phyloP scores from a whole-genome alignment of 805 yeast genomes.

The Scheffersomyces coipomensis region DNA sequence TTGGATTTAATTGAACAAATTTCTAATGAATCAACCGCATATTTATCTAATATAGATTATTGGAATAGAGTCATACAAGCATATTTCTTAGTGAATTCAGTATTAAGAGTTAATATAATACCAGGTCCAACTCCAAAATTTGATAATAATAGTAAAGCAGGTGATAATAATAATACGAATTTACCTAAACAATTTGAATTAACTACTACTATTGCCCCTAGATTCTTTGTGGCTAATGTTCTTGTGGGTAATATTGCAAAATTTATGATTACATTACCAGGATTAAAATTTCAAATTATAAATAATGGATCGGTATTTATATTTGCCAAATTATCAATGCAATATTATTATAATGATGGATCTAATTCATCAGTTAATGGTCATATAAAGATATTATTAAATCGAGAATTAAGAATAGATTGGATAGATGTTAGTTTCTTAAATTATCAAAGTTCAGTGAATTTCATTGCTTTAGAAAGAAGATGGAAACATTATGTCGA shows the following conservation, averaged over 20 bases:
- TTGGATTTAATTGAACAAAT: constrained; percentile 40
- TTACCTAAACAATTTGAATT: constrained; percentile 53
- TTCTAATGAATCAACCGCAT: constrained; percentile 28
- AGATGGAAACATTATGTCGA: constrained; percentile 20
- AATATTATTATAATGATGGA: constrained; percentile 60
- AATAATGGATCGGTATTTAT: constrained; percentile 38
- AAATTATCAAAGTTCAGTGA: constrained; percentile 25
- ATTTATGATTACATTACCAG: constrained; percentile 31
- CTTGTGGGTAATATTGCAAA: constrained; percentile 39
- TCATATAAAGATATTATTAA: constrained; percentile 59
- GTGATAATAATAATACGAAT: neutral
- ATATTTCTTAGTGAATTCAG: constrained; percentile 30
- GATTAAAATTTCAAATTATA: constrained; percentile 39
- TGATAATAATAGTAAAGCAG: neutral
- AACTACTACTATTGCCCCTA: constrained; percentile 61
- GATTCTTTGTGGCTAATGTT: constrained; percentile 53
- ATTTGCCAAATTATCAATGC: constrained; percentile 24
- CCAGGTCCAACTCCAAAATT: constrained; percentile 6
- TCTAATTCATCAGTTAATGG: constrained; percentile 64
- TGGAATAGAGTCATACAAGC: constrained; percentile 36
- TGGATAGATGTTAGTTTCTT: constrained; percentile 59
- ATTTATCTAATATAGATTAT: constrained; percentile 27
- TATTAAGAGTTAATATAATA: constrained; percentile 26
- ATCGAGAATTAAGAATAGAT: constrained; percentile 62
- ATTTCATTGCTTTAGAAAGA: constrained; percentile 22